Percentiles rank a stretch among this genome's conserved stretches.
These are phyloP conservation scores for barrel medic (Medicago truncatula) DNA, from an alignment of 306 rosid species.

Conservation along the genomic window DNA sequence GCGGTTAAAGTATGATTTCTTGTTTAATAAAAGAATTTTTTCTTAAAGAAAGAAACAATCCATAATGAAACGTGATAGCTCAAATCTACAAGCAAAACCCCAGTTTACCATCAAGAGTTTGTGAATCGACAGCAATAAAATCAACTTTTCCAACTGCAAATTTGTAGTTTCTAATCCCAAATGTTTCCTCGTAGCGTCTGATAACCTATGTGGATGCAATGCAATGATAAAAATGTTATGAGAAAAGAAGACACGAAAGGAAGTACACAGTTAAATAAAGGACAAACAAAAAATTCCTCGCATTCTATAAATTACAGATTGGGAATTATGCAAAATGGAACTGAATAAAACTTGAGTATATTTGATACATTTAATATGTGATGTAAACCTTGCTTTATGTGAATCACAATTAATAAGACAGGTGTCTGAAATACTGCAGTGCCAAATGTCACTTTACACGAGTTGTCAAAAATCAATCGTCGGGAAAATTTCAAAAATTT, in stretches of 20 bases:
- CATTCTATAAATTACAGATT: slow-evolving; percentile 12
- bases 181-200: slow-evolving; percentile 68
- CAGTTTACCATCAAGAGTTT: slow-evolving; percentile 72
- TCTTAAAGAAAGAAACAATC: too few species aligned
- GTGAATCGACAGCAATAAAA: slow-evolving; percentile 79
- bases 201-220: slow-evolving; percentile 52
- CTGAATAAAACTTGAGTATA: not conserved
- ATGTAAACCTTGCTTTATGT: slow-evolving; percentile 6
- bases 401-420: slow-evolving; percentile 1
- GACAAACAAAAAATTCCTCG: not conserved
- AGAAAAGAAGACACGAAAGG: slow-evolving; percentile 33
- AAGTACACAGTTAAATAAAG: not conserved
- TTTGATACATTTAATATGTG: slow-evolving; percentile 4
- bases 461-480: slow-evolving; percentile 15
- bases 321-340: slow-evolving; percentile 33
- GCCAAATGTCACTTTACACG: slow-evolving; percentile 8
- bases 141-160: slow-evolving; percentile 71
- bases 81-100: slow-evolving; percentile 19
- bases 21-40: too few species aligned
- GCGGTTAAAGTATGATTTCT: too few species aligned
- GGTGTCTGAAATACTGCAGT: not conserved
- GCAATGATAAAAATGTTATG: slow-evolving; percentile 22
- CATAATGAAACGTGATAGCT: not conserved
- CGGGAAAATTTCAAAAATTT: slow-evolving; percentile 12
- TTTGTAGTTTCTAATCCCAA: slow-evolving; percentile 66